Base-by-base conservation (phyloP, 257 asterid genomes). In the Solanum rostratum region DNA sequence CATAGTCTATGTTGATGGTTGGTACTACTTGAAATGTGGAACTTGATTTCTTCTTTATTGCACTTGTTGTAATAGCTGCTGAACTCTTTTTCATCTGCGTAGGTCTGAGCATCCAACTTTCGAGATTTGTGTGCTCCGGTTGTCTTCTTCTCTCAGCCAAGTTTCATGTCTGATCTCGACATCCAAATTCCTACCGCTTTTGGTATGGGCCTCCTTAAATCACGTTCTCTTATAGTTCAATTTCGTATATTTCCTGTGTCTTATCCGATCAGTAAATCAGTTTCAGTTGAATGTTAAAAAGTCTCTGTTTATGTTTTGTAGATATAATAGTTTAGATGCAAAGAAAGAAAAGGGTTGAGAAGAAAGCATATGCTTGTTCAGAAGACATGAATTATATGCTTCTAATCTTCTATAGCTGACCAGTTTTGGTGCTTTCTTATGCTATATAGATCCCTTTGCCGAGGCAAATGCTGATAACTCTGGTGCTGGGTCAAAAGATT, bases 401-500 rank as follows among this genome's bases (percentile, higher is more conserved):
- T 55, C n/a, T 6, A n/a, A 20, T 19, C 5, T 33, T 41, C 50
- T 29, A 24, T n/a, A 29, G 29, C 13, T 85, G 60, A 81, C 84
- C 27, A 49, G 29, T 43, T 29, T 41, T 30, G 27, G 22, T 54
- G 29, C 15, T 55, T 84, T 82, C 7, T 3, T 16, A 24, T 63
- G 7, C 69, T 20, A 4, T 24, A 7, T 81, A 92, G 94, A 93
- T 88, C 95, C 95, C 86, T 93, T 93, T 89, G 93, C 95, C 63
- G 97, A 93, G 89, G 95, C 95, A 90, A 93, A 90, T 90, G 95
- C 93, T 90, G 97, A 90, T 45, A 88, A 90, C 57, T 89, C 95
- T 69, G 93, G 93, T 85, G 94, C 93, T 81, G 97, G 97, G 53
- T 52, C 97, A 88, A 93, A 91, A 46, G 95, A 91, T 14, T 93